Conservation (phyloP, 345 rosid species). For the Lepidium didymum region DNA sequence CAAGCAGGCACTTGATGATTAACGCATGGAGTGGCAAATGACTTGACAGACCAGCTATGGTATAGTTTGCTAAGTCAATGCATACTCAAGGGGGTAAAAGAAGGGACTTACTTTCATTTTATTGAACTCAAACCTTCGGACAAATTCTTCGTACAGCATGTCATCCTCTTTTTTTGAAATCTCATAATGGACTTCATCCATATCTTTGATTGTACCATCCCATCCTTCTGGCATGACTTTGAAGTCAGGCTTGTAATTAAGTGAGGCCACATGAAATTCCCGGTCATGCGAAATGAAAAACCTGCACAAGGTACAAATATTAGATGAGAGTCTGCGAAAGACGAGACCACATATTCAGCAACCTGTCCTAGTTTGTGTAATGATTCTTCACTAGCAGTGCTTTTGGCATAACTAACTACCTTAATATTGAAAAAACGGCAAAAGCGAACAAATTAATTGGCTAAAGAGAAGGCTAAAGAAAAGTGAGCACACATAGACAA, state of each 20-base stretch:
- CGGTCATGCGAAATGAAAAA: constrained; percentile 79
- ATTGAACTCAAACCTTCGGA: constrained; percentile 73
- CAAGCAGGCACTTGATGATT: background rate
- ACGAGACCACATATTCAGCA: background rate
- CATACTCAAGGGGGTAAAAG: background rate
- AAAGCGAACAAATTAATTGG: background rate
- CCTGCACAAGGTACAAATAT: constrained; percentile 35
- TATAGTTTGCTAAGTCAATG: constrained; percentile 7
- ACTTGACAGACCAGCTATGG: background rate
- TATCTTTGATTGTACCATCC: constrained; percentile 89
- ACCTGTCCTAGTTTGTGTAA: background rate
- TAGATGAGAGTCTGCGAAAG: background rate
- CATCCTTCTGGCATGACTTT: constrained; percentile 99
- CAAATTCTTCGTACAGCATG: constrained; percentile 79
- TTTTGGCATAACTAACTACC: background rate
- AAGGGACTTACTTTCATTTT: constrained; percentile 68
- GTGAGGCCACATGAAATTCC: constrained; percentile 95
- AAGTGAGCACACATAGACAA: background rate
- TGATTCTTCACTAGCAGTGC: background rate
- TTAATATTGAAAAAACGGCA: background rate
- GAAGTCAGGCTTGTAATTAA: constrained; percentile 85
- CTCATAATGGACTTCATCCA: constrained; percentile 92
- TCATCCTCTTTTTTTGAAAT: constrained; percentile 98
- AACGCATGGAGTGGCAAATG: background rate
- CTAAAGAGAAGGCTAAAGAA: background rate